Evolutionary conservation across 1,139 yeast species (phyloP).

Genomic region (Geotrichum siamense): DNA sequence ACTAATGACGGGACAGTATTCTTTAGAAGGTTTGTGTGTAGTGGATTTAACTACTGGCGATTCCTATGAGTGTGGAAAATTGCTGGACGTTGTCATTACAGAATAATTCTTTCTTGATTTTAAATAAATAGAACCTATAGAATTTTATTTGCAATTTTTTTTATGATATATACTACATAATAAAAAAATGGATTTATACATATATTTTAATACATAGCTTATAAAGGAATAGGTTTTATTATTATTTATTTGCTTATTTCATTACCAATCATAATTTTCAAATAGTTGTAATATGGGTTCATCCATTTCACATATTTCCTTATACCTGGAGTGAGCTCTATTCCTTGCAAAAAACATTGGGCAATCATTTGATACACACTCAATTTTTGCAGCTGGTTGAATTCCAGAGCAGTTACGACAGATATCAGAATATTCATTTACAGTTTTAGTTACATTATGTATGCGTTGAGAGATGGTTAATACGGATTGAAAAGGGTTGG

Average conservation of each 20-base stretch:
- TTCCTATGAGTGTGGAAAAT: conserved; percentile 61
- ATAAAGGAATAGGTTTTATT: too few relatives aligned
- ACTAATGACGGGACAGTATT: conserved; percentile 55
- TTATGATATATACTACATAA: too few relatives aligned
- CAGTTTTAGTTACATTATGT: conserved; percentile 21
- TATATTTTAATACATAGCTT: too few relatives aligned
- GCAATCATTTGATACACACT: conserved; percentile 42
- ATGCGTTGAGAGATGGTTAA: conserved; percentile 22
- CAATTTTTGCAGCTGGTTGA: conserved; percentile 22
- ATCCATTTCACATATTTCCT: conserved; percentile 5
- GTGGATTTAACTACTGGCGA: conserved; percentile 62
- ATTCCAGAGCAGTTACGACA: conserved; percentile 32
- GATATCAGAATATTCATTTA: conserved; percentile 29
- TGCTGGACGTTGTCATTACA: conserved; percentile 61
- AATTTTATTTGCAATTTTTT: too few relatives aligned
- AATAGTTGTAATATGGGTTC: neutral
- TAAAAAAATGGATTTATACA: too few relatives aligned
- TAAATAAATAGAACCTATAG: too few relatives aligned
- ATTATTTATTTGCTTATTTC: too few relatives aligned
- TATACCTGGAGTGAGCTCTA: conserved; percentile 21
- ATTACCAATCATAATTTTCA: neutral
- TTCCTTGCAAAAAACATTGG: conserved; percentile 38
- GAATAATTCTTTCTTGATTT: too few relatives aligned
- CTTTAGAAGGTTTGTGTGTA: conserved; percentile 56
- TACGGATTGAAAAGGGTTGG: conserved; percentile 17